These are phyloP conservation scores for Mycena floridula DNA, from an alignment of 768 basidiomycete species.

Conservation along the genomic window DNA sequence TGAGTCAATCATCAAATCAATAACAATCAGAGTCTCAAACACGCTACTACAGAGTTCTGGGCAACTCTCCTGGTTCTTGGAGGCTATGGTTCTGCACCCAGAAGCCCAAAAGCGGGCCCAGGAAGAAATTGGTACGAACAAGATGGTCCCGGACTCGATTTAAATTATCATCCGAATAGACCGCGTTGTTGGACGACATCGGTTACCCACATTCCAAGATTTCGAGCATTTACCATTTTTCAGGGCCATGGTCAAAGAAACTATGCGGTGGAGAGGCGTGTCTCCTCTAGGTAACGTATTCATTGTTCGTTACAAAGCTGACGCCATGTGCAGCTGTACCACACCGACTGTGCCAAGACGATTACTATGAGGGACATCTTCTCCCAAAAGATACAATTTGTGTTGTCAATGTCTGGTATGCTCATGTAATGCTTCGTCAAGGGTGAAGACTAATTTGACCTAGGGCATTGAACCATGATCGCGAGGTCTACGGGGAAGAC, in stretches of 20 bases:
- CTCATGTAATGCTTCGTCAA: neutral
- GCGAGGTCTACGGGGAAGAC: slow-evolving; percentile 19
- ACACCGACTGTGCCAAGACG: slow-evolving; percentile 20
- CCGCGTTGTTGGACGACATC: slow-evolving; percentile 12
- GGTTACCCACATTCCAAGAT: slow-evolving; percentile 13
- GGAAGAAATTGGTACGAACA: slow-evolving; percentile 13
- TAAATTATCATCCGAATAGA: too few relatives aligned
- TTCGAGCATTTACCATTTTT: slow-evolving; percentile 12
- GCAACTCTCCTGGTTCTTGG: slow-evolving; percentile 5
- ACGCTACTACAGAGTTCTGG: neutral
- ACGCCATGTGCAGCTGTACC: slow-evolving; percentile 8
- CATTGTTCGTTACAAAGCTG: neutral
- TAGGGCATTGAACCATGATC: slow-evolving; percentile 19
- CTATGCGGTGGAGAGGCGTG: slow-evolving; percentile 12
- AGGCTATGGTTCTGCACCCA: slow-evolving; percentile 14
- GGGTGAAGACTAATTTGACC: neutral
- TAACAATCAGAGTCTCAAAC: neutral
- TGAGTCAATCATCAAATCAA: neutral
- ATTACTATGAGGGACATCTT: slow-evolving; percentile 22
- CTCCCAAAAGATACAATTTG: slow-evolving; percentile 22
- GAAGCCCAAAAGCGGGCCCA: slow-evolving; percentile 11
- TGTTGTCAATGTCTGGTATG: slow-evolving; percentile 14
- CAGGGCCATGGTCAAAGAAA: slow-evolving; percentile 15
- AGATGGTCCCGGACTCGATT: too few relatives aligned
- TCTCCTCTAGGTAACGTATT: slow-evolving; percentile 14